phyloP scores from a whole-genome alignment of 2,329 filamentous ascomycete genomes.

The Xylariomycetidae sp. region DNA sequence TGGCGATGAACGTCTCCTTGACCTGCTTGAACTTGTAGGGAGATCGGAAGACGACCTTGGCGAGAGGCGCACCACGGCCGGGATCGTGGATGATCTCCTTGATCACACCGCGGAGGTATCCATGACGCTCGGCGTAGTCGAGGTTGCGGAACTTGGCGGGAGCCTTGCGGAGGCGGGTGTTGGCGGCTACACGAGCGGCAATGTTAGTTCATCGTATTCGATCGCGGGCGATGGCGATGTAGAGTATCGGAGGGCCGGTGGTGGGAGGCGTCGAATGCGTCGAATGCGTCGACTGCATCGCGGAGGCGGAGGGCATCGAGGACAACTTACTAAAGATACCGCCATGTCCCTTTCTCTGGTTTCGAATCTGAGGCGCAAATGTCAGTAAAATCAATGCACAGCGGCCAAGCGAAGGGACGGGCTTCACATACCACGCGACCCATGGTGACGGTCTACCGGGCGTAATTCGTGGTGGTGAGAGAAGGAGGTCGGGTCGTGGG shows the following conservation, averaged over 20 bases:
- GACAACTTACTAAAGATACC: constrained; percentile 32
- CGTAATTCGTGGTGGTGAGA: constrained; percentile 27
- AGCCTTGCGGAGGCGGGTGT: constrained; percentile 90
- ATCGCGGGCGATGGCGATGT: constrained; percentile 1
- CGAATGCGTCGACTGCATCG: too few species aligned
- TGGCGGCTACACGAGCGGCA: constrained; percentile 49
- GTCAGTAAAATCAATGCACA: neutral
- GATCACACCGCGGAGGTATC: constrained; percentile 94
- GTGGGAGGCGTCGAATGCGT: too few species aligned
- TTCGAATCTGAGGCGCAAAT: constrained; percentile 45
- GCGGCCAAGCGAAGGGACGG: too few species aligned
- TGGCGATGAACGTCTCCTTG: constrained; percentile 99
- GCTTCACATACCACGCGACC: constrained; percentile 30
- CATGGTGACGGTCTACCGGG: constrained; percentile 28
- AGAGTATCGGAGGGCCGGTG: constrained; percentile 2
- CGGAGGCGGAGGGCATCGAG: too few species aligned
- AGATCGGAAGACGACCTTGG: constrained; percentile 94
- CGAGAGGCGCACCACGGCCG: constrained; percentile 95
- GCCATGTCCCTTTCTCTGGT: constrained; percentile 43
- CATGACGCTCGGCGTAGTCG: constrained; percentile 95
- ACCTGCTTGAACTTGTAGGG: constrained; percentile 97
- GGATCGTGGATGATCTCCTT: constrained; percentile 99
- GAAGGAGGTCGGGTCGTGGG: constrained; percentile 13
- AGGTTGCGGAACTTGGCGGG: constrained; percentile 93
- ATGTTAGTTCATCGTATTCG: constrained; percentile 14